Conservation (phyloP, 768 basidiomycete genomes). For the Flagelloscypha sp. region DNA sequence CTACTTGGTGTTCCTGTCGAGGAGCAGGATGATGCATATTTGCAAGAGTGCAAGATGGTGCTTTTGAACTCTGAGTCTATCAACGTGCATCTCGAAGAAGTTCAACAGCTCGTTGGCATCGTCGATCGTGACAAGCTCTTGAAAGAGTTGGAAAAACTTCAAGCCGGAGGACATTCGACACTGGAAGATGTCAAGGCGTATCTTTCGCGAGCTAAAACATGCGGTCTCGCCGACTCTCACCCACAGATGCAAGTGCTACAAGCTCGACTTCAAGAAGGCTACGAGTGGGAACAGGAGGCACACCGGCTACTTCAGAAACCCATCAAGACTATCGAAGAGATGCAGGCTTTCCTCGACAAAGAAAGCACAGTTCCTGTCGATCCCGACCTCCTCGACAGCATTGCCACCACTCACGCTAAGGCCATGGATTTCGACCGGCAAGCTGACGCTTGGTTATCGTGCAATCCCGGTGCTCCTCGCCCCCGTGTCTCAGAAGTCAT, state of each 20-base stretch:
- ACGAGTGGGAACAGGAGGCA: conserved; percentile 71
- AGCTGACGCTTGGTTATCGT: conserved; percentile 60
- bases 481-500: conserved; percentile 65
- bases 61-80: conserved; percentile 64
- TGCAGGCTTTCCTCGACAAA: conserved; percentile 63
- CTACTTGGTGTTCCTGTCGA: conserved; percentile 38
- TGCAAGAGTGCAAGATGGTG: conserved; percentile 65
- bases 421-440: conserved; percentile 77
- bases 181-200: conserved; percentile 73
- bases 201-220: conserved; percentile 60
- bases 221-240: conserved; percentile 58
- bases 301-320: conserved; percentile 57
- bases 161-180: conserved; percentile 45
- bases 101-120: conserved; percentile 70
- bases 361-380: conserved; percentile 66
- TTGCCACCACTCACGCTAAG: conserved; percentile 56
- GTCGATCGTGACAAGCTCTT: conserved; percentile 73
- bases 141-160: conserved; percentile 64
- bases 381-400: conserved; percentile 51
- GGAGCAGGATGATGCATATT: conserved; percentile 41
- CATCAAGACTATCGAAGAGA: conserved; percentile 65
- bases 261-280: conserved; percentile 56
- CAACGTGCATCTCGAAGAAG: conserved; percentile 78
- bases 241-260: conserved; percentile 56
- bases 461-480: conserved; percentile 44